Conservation (phyloP, 31 red algal genomes). For the Porphyra umbilicalis region DNA sequence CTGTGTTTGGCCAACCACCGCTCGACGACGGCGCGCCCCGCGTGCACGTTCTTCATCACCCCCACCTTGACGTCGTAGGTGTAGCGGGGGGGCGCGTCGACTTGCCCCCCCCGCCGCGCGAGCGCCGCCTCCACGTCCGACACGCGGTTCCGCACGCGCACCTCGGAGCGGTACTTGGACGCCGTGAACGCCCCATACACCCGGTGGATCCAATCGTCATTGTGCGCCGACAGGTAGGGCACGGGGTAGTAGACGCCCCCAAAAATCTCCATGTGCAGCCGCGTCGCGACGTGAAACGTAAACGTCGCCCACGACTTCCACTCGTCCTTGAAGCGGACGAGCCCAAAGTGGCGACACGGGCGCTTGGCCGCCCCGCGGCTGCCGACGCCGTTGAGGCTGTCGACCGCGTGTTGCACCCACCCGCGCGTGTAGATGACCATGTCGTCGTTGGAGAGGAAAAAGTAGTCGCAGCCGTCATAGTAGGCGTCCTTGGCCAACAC, state of each 20-base stretch:
- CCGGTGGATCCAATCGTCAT: constrained; percentile 77
- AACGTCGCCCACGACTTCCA: constrained; percentile 77
- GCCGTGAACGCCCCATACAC: constrained; percentile 47
- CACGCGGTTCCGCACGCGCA: constrained; percentile 66
- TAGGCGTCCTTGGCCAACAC: constrained; percentile 60
- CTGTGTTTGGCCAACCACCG: constrained; percentile 37
- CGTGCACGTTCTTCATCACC: constrained; percentile 35
- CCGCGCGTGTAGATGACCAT: constrained; percentile 69
- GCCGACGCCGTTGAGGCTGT: constrained; percentile 52
- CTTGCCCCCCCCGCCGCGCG: constrained; percentile 32
- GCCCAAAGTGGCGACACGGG: constrained; percentile 62
- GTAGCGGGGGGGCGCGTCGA: constrained; percentile 51
- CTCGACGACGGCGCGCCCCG: constrained; percentile 33
- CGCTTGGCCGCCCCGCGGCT: constrained; percentile 27
- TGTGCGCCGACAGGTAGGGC: constrained; percentile 64
- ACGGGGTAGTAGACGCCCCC: constrained; percentile 68
- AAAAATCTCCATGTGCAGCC: constrained; percentile 78
- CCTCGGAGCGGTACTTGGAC: constrained; percentile 34
- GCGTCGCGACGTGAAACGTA: constrained; percentile 67
- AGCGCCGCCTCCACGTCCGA: constrained; percentile 54
- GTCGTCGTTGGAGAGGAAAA: constrained; percentile 75
- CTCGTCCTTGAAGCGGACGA: constrained; percentile 75
- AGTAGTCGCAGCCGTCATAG: constrained; percentile 77
- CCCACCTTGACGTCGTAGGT: constrained; percentile 47
- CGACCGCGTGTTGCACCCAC: constrained; percentile 45